These are phyloP conservation scores for Tilletia setariae DNA, from an alignment of 1,284 basidiomycete species.

Conservation along the genomic window DNA sequence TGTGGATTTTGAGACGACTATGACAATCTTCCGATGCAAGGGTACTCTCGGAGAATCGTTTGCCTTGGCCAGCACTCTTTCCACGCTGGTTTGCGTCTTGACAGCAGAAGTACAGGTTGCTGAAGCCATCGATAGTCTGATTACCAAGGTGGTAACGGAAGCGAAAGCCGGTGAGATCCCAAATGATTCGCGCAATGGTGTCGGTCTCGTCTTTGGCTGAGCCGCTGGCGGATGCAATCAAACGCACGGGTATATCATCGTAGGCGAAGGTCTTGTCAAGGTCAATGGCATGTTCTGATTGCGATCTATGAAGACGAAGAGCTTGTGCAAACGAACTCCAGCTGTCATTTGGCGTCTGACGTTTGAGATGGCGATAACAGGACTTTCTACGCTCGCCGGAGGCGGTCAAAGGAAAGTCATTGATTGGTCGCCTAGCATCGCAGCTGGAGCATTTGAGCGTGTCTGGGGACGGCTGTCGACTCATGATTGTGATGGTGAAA, in stretches of 20 bases:
- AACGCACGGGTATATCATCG: not conserved
- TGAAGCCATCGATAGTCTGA: not conserved
- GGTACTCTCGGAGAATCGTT: not conserved
- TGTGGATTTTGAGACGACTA: not conserved
- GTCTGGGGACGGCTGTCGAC: not conserved
- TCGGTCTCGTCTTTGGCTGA: not conserved
- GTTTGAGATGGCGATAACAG: not conserved
- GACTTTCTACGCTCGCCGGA: not conserved
- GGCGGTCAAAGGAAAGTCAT: not conserved
- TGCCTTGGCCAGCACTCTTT: not conserved
- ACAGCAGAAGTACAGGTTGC: not conserved
- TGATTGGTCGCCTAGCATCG: not conserved
- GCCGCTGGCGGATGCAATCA: not conserved
- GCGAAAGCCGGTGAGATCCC: not conserved
- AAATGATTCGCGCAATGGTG: not conserved
- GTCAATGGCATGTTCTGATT: not conserved
- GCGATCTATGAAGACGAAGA: not conserved
- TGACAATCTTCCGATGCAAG: not conserved
- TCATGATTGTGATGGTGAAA: not conserved
- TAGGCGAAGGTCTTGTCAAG: not conserved
- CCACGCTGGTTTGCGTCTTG: not conserved
- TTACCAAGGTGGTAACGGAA: not conserved
- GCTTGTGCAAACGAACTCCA: not conserved
- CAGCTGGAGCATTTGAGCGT: not conserved
- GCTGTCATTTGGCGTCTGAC: not conserved